Conservation (phyloP, 257 asterid species). For the Plantago major region DNA sequence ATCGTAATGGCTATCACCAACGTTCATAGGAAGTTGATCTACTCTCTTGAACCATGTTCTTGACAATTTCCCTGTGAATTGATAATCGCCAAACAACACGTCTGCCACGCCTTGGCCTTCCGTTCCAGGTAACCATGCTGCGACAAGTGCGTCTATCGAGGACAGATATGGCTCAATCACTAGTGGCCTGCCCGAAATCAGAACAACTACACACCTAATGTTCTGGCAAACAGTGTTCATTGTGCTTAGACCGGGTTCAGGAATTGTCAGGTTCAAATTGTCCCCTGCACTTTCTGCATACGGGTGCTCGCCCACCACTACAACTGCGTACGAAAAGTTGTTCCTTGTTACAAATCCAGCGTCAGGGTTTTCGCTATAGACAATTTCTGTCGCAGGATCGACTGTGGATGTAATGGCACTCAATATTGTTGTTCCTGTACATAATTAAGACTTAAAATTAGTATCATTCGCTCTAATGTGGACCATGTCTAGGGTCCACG, state of each 20-base stretch:
- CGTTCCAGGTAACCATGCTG: slow-evolving; percentile 51
- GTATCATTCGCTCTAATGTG: too few species aligned
- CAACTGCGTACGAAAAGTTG: slow-evolving; percentile 32
- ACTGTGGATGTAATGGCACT: slow-evolving; percentile 22
- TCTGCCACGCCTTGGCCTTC: slow-evolving; percentile 50
- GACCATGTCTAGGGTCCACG: too few species aligned
- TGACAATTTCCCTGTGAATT: slow-evolving; percentile 17
- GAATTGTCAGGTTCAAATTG: slow-evolving; percentile 30
- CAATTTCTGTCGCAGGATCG: slow-evolving; percentile 34
- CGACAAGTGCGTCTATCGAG: slow-evolving; percentile 36
- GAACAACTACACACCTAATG: slow-evolving; percentile 36
- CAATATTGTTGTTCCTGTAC: slow-evolving; percentile 43
- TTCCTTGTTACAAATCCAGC: slow-evolving; percentile 15
- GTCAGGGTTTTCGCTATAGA: slow-evolving; percentile 23
- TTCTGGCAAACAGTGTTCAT: slow-evolving; percentile 25
- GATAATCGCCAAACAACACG: slow-evolving; percentile 16
- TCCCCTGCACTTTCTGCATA: slow-evolving; percentile 44
- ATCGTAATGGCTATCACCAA: slow-evolving; percentile 27
- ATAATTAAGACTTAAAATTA: not conserved
- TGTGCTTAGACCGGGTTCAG: slow-evolving; percentile 26
- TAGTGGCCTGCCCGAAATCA: slow-evolving; percentile 44
- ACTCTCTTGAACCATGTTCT: slow-evolving; percentile 14
- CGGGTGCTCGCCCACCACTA: slow-evolving; percentile 45
- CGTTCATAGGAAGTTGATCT: slow-evolving; percentile 19
- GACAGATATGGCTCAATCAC: slow-evolving; percentile 32